Conservation (phyloP, 805 yeast genomes). For the Sungouiella thailandica region DNA sequence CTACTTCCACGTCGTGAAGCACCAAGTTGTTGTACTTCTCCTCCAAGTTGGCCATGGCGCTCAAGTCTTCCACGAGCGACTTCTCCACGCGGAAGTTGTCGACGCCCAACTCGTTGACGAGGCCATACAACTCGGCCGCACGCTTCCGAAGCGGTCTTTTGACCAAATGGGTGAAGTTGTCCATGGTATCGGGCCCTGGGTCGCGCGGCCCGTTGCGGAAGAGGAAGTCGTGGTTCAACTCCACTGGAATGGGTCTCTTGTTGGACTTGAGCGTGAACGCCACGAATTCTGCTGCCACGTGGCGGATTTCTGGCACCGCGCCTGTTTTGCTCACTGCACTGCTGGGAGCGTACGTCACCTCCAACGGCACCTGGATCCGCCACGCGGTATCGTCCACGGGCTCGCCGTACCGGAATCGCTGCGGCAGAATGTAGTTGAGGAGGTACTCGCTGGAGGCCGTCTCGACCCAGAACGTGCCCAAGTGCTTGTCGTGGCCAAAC, state of each 20-base stretch:
- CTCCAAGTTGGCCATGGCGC: constrained; percentile 27
- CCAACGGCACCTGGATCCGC: constrained; percentile 26
- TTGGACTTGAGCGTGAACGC: constrained; percentile 28
- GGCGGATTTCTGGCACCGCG: constrained; percentile 22
- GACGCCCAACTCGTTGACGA: constrained; percentile 20
- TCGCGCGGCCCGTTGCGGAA: too few species aligned
- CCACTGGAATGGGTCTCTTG: constrained; percentile 30
- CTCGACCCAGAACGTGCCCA: constrained; percentile 30
- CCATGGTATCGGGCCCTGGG: constrained; percentile 18
- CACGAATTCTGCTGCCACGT: constrained; percentile 26
- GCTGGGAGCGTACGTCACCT: constrained; percentile 22
- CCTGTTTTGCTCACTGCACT: constrained; percentile 10
- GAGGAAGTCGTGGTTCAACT: constrained; percentile 30
- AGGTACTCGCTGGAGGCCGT: constrained; percentile 27
- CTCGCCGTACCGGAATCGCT: constrained; percentile 11
- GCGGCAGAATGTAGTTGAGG: constrained; percentile 21
- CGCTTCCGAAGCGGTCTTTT: constrained; percentile 28
- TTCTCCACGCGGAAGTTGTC: constrained; percentile 25
- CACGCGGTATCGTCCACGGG: constrained; percentile 8
- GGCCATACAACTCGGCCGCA: constrained; percentile 23
- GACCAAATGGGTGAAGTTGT: constrained; percentile 29
- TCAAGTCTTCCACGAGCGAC: constrained; percentile 24
- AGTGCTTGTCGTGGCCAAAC: constrained; percentile 25
- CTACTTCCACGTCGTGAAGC: constrained; percentile 15
- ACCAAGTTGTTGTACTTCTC: constrained; percentile 24